Base-by-base conservation (phyloP, 1,284 basidiomycete species). In the Cryptococcus floricola region DNA sequence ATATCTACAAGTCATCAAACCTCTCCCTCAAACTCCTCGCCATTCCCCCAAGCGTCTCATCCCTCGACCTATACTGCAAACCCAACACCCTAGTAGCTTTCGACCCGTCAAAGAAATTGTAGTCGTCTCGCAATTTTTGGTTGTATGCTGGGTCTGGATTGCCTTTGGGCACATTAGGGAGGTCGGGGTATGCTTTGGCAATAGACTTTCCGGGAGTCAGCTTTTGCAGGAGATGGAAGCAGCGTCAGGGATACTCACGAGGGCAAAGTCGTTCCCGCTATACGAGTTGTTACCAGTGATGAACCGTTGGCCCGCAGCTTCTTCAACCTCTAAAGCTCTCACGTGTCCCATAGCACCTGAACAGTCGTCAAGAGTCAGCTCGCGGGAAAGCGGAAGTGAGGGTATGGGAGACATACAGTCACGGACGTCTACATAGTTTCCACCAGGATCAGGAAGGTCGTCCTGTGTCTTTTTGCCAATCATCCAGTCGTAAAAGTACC, bases 241-340 rank as follows among this genome's bases (percentile, higher is more conserved):
- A 27, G 18, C 13, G 9, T 13, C 4, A 39, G 19, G 39, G 5
- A 13, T 13, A 48, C 52, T 54, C 18, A 55, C 53, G 18, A 54
- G 37, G 38, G 60, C 59, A 46, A 59, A 62, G 52, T 77, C 74
- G 44, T 76, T 69, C 10, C 69, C 68, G 48, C 61, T 64, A 50
- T 65, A 63, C 4, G 73, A 61, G 48, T 78, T 82, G 8, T 65
- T 72, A 41, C 70, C 73, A 45, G 80, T 61, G 63, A 86, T 80
- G 67, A 86, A 83, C 1, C 88, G 79, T 61, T 88, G 76, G 0
- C 82, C 84, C 8, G 81, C 81, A 0, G 86, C 87, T 14, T 81
- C 80, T 4, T 78, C 73, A 28, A 78, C 79, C 37, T 80, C 77
- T 1, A 87, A 74, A 1, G 85, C 83, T 9, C 80, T 75, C 2